These are phyloP conservation scores for Camptophora hylomeconis DNA, from an alignment of 2,329 filamentous ascomycete genomes.

Conservation along the genomic window DNA sequence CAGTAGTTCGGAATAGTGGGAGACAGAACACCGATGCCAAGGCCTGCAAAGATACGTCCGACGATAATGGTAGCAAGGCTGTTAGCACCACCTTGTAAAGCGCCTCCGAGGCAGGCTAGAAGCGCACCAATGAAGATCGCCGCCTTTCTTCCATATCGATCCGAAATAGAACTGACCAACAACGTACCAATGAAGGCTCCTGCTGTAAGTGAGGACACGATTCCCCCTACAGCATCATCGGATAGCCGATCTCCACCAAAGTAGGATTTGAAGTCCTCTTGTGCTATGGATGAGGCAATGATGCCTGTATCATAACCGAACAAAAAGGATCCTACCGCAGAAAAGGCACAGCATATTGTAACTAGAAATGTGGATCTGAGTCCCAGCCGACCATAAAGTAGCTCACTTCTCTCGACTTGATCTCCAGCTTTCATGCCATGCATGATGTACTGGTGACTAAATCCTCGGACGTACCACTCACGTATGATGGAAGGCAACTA, in stretches of 20 bases:
- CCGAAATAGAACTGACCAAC: slow-evolving; percentile 22
- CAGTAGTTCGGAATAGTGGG: slow-evolving; percentile 36
- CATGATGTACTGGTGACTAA: too few relatives aligned
- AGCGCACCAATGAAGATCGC: slow-evolving; percentile 24
- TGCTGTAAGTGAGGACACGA: slow-evolving; percentile 29
- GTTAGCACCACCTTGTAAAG: slow-evolving; percentile 25
- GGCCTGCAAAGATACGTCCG: slow-evolving; percentile 37
- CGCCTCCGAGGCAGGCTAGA: slow-evolving; percentile 22
- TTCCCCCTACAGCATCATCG: slow-evolving; percentile 24
- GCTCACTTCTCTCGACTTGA: too few relatives aligned
- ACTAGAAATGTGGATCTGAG: slow-evolving; percentile 1
- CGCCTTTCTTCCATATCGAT: slow-evolving; percentile 21
- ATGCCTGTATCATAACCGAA: slow-evolving; percentile 35
- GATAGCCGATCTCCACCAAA: slow-evolving; percentile 21
- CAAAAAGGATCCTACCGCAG: slow-evolving; percentile 34
- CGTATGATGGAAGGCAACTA: too few relatives aligned
- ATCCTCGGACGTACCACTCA: too few relatives aligned
- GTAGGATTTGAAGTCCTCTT: slow-evolving; percentile 21
- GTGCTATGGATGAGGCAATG: slow-evolving; percentile 25
- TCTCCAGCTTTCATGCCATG: too few relatives aligned
- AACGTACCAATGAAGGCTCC: slow-evolving; percentile 27
- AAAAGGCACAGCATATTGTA: slow-evolving; percentile 27
- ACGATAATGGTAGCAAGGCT: slow-evolving; percentile 33
- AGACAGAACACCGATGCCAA: slow-evolving; percentile 37
- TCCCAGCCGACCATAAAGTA: slow-evolving; percentile 21